Base-by-base conservation (phyloP, 1,139 yeast genomes). In the Nakaseomyces glabratus region DNA sequence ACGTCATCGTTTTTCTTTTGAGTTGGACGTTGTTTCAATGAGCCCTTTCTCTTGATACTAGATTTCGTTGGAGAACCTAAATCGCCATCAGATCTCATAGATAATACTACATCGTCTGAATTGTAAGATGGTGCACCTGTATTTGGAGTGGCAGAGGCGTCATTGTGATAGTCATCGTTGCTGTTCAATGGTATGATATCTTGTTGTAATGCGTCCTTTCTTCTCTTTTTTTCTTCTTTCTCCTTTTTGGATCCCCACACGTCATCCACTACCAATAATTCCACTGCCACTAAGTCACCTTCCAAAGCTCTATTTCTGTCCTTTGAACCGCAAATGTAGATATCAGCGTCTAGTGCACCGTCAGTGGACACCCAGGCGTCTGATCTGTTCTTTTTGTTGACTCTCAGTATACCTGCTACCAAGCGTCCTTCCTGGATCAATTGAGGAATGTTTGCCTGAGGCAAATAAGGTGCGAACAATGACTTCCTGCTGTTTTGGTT, bases 321-420 rank as follows among this genome's bases (percentile, higher is more conserved):
- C 58, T 90, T 90, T n/a, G 97, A 88, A 9, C 98, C 98, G 65
- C 97, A 93, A 46, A 90, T 90, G 56, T 86, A 90, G 43, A 90
- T 85, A 59, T 90, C 98, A 0, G 97, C 95, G 60, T 90, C 98
- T 44, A 90, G 68, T 29, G 88, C 70, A 2, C 96, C 96, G 55
- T 88, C 96, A 0, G 97, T 90, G 4, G 96, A 79, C 12, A 90
- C 97, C 61, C 93, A 90, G 1, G 98, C 98, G 60, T 90, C 98
- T 1, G 95, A 84, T 51, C 98, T 73, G 58, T 90, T 90, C 62
- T 90, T 90, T 57, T 86, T 86, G 62, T 90, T 90, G 35, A 90
- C 98, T 47, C 98, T 73, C 49, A 90, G 68, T 16, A 82, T 79
- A 48, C 98, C 98, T 4, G 94, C 80, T 6, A 90, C 98, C 40